A percentile compares a stretch with the other conserved stretches of the same genome.
These are phyloP conservation scores for Schizonepeta tenuifolia DNA, from an alignment of 257 asterid genomes.

Conservation along the genomic window DNA sequence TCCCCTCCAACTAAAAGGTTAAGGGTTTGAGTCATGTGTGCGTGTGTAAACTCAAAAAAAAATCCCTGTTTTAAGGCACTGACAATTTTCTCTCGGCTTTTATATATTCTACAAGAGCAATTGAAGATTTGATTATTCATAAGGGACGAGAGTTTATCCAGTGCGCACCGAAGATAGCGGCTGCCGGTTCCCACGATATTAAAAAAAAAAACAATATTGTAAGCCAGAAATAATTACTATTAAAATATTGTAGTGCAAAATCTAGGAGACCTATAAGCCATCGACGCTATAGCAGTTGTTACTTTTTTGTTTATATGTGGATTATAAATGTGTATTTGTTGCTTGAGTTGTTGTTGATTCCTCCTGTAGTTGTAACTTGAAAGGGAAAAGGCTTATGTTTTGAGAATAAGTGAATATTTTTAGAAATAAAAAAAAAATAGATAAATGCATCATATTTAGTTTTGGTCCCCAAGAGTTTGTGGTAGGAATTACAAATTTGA, in stretches of 20 bases:
- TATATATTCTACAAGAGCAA: too few species aligned
- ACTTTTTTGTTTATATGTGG: conserved; percentile 6
- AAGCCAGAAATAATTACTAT: background rate
- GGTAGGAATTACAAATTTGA: conserved; percentile 2
- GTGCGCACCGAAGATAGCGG: too few species aligned
- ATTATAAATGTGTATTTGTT: conserved; percentile 14
- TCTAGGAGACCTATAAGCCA: conserved; percentile 13
- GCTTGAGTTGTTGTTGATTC: conserved; percentile 38
- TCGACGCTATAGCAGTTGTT: background rate
- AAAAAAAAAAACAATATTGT: background rate
- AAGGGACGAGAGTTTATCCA: too few species aligned
- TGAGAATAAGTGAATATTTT: conserved; percentile 8
- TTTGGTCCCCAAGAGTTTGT: background rate
- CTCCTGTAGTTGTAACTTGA: conserved; percentile 21
- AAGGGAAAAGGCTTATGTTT: background rate
- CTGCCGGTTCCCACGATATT: too few species aligned
- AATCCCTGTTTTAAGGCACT: too few species aligned
- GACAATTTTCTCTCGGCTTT: too few species aligned
- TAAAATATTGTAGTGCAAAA: background rate
- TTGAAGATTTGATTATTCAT: background rate
- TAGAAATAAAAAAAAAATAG: background rate
- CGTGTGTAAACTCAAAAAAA: too few species aligned
- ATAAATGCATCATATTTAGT: background rate
- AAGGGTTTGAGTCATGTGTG: too few species aligned
- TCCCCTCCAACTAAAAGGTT: too few species aligned